phyloP scores from a whole-genome alignment of 257 asterid genomes.

The Ehretia macrophylla region DNA sequence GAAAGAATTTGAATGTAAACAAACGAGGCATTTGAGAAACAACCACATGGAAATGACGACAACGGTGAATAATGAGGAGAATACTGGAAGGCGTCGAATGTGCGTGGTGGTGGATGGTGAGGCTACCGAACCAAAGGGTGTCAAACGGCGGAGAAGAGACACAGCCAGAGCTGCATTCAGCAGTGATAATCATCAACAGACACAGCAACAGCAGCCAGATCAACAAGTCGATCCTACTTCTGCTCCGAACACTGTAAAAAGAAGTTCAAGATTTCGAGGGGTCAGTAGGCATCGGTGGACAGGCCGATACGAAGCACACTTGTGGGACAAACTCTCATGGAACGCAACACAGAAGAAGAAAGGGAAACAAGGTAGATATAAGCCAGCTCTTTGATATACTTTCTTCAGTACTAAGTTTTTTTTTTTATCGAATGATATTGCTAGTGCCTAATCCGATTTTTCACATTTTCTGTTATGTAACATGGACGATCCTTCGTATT shows the following conservation, averaged over 20 bases:
- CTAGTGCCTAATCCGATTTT: background rate
- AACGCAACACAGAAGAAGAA: conserved; percentile 69
- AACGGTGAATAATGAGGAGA: conserved; percentile 39
- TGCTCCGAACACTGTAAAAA: conserved; percentile 47
- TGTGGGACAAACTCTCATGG: conserved; percentile 89
- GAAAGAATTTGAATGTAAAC: no score
- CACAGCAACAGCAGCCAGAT: conserved; percentile 12
- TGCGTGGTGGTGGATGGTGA: conserved; percentile 15
- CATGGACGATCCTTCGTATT: background rate
- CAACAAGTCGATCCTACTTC: conserved; percentile 21
- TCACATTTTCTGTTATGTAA: conserved; percentile 2
- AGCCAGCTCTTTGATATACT: background rate
- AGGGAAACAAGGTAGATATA: conserved; percentile 68
- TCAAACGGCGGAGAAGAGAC: conserved; percentile 54
- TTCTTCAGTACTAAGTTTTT: background rate
- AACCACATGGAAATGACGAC: conserved; percentile 18
- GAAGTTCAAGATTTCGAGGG: conserved; percentile 73
- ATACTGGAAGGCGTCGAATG: conserved; percentile 17
- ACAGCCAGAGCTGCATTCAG: background rate
- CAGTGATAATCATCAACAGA: conserved; percentile 1
- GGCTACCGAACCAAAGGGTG: conserved; percentile 17
- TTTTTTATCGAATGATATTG: background rate
- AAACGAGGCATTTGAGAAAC: background rate
- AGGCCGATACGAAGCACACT: conserved; percentile 84
- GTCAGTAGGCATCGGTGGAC: conserved; percentile 91